These are phyloP conservation scores for Debaryomyces coudertii DNA, from an alignment of 1,139 yeast species.

Conservation along the genomic window DNA sequence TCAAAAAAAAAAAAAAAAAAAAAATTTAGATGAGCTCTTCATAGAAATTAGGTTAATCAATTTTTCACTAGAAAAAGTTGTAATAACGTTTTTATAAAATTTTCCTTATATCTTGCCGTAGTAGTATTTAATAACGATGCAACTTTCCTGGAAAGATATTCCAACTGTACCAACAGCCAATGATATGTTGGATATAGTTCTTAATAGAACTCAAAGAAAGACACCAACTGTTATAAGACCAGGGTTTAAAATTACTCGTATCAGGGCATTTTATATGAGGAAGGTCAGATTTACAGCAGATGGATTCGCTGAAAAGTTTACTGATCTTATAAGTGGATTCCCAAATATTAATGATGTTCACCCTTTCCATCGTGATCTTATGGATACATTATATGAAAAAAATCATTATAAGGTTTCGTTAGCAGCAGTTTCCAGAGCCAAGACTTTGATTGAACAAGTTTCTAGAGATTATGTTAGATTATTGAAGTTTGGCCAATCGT, in stretches of 20 bases:
- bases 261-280: conserved; percentile 97
- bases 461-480: conserved; percentile 92
- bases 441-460: conserved; percentile 91
- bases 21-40: conserved; percentile 10
- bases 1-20: conserved; percentile 11
- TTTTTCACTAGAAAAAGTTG: conserved; percentile 1
- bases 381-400: conserved; percentile 97
- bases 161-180: conserved; percentile 91
- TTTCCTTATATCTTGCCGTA: conserved; percentile 1
- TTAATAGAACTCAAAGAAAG: conserved; percentile 96
- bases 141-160: conserved; percentile 97
- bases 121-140: conserved; percentile 56
- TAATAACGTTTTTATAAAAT: not conserved
- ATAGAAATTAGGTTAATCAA: conserved; percentile 2
- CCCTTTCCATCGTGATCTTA: conserved; percentile 96
- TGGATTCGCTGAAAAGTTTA: conserved; percentile 91
- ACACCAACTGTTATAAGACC: conserved; percentile 98
- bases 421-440: conserved; percentile 93
- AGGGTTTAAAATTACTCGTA: conserved; percentile 94
- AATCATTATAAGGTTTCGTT: conserved; percentile 97
- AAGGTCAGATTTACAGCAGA: conserved; percentile 95
- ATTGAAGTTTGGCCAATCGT: conserved; percentile 94
- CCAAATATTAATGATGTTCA: conserved; percentile 97
- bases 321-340: conserved; percentile 81
- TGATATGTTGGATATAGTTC: conserved; percentile 93